phyloP scores from a whole-genome alignment of 1,284 basidiomycete species.

The Volvariella volvacea region DNA sequence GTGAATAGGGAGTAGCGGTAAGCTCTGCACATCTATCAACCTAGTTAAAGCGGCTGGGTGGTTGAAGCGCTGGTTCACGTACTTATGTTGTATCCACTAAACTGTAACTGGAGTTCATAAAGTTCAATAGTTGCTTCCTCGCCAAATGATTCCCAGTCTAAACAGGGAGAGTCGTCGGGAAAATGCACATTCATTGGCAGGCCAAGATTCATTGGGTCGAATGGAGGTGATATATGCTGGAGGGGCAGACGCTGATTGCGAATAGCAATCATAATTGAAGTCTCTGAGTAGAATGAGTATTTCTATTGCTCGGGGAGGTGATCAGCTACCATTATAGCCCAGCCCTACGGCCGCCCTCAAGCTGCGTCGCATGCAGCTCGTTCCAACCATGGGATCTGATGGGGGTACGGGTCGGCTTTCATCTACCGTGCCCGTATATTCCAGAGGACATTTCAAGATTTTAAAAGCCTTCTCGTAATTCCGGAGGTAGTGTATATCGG shows the following conservation, averaged over 20 bases:
- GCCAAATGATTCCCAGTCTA: conserved; percentile 55
- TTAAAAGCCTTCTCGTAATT: conserved; percentile 32
- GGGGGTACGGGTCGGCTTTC: conserved; percentile 28
- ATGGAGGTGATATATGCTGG: conserved; percentile 16
- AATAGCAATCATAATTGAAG: conserved; percentile 58
- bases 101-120: conserved; percentile 49
- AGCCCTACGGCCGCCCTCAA: conserved; percentile 56
- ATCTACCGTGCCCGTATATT: conserved; percentile 21
- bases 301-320: conserved; percentile 30
- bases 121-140: conserved; percentile 58
- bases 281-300: conserved; percentile 25
- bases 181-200: conserved; percentile 31
- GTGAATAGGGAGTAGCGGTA: not conserved
- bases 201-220: conserved; percentile 38
- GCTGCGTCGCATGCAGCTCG: conserved; percentile 35
- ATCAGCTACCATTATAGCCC: conserved; percentile 49
- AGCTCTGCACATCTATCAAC: not conserved
- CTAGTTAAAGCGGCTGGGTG: not conserved
- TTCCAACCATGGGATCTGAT: conserved; percentile 20
- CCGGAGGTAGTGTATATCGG: conserved; percentile 43
- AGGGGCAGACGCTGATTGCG: conserved; percentile 40
- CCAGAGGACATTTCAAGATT: conserved; percentile 43
- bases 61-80: conserved; percentile 12
- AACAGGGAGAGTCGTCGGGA: conserved; percentile 23
- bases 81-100: conserved; percentile 38